Evolutionary conservation across 768 basidiomycete genomes (phyloP).

Genomic region (Kwoniella europaea): DNA sequence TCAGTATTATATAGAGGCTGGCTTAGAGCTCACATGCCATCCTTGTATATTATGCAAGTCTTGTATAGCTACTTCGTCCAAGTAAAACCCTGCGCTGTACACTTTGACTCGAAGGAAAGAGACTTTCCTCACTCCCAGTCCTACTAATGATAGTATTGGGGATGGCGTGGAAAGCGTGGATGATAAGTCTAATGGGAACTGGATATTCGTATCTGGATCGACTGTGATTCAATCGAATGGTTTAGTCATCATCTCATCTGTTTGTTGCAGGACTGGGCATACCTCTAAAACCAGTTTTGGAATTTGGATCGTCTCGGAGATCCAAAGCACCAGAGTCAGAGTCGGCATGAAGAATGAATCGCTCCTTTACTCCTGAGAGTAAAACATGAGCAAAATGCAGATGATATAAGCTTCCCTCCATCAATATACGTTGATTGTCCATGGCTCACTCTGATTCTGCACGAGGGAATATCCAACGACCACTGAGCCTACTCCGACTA

Average conservation of each 20-base stretch:
- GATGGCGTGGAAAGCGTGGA: slow-evolving; percentile 24
- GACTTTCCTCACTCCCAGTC: slow-evolving; percentile 84
- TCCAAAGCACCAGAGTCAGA: slow-evolving; percentile 14
- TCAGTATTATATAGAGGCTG: too few relatives aligned
- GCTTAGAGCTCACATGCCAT: slow-evolving; percentile 54
- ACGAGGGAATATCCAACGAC: background rate
- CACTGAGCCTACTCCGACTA: slow-evolving; percentile 1
- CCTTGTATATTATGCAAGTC: slow-evolving; percentile 37
- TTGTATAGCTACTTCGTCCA: slow-evolving; percentile 65
- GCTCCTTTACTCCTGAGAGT: background rate
- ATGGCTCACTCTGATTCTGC: slow-evolving; percentile 5
- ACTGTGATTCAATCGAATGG: slow-evolving; percentile 20
- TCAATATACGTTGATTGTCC: background rate
- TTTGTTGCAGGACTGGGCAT: background rate
- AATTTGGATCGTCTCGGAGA: slow-evolving; percentile 26
- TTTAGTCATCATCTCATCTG: background rate
- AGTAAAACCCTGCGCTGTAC: slow-evolving; percentile 88
- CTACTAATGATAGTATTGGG: slow-evolving; percentile 73
- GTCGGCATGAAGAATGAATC: slow-evolving; percentile 17
- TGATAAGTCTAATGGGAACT: slow-evolving; percentile 49
- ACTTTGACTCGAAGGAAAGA: slow-evolving; percentile 87
- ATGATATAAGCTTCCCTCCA: background rate
- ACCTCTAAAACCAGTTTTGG: slow-evolving; percentile 19
- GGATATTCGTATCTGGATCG: slow-evolving; percentile 58
- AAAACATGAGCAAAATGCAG: background rate